Conservation (phyloP, 2,329 filamentous ascomycete species). For the Cladobotryum mycophilum region DNA sequence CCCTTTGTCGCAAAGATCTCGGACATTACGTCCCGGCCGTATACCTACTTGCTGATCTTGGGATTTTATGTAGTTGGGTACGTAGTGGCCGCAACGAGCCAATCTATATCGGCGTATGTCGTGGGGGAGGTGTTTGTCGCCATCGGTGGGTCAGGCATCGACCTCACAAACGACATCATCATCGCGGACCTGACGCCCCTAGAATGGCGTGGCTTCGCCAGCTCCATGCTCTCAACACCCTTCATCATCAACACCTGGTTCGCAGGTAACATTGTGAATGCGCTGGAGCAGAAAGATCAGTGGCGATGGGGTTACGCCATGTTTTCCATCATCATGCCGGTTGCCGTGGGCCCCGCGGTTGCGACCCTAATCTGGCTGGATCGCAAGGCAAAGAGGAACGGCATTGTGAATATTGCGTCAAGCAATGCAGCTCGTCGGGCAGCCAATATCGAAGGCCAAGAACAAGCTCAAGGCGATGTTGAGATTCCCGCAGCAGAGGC, state of each 20-base stretch:
- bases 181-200: slow-evolving; percentile 53
- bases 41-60: slow-evolving; percentile 52
- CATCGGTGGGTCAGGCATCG: slow-evolving; percentile 52
- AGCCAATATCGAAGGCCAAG: too few relatives aligned
- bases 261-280: slow-evolving; percentile 34
- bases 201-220: slow-evolving; percentile 33
- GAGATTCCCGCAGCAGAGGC: slow-evolving; percentile 8
- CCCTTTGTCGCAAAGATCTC: slow-evolving; percentile 56
- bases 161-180: slow-evolving; percentile 57
- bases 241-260: slow-evolving; percentile 34
- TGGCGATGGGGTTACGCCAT: slow-evolving; percentile 46
- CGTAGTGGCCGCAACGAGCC: slow-evolving; percentile 50
- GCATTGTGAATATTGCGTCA: slow-evolving; percentile 34
- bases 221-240: slow-evolving; percentile 21
- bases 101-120: slow-evolving; percentile 45
- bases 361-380: slow-evolving; percentile 49
- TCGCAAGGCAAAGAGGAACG: slow-evolving; percentile 47
- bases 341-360: slow-evolving; percentile 48
- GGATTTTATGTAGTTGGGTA: slow-evolving; percentile 50
- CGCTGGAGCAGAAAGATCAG: slow-evolving; percentile 23
- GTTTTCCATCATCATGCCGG: slow-evolving; percentile 54
- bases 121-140: slow-evolving; percentile 53
- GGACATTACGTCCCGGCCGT: slow-evolving; percentile 56
- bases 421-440: slow-evolving; percentile 29
- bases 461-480: slow-evolving; percentile 12